Percentiles rank a stretch among this genome's conserved stretches.
These are phyloP conservation scores for Starmerella potacharoeniae DNA, from an alignment of 805 yeast species.

Conservation along the genomic window DNA sequence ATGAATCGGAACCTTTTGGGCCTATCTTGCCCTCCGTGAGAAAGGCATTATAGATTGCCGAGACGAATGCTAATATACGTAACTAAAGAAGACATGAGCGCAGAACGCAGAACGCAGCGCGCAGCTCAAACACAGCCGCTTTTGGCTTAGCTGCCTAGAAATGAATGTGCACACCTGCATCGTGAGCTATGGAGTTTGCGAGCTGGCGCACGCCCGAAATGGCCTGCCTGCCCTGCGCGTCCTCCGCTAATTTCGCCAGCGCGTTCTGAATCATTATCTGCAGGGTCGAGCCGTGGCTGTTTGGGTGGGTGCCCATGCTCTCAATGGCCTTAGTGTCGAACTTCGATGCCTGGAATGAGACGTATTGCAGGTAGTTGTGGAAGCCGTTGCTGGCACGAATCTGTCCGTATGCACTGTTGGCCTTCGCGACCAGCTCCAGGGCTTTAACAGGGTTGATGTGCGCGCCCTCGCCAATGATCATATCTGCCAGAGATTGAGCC, in stretches of 20 bases:
- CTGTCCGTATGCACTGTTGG: slow-evolving; percentile 11
- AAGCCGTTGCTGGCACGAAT: slow-evolving; percentile 12
- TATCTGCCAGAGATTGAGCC: background rate
- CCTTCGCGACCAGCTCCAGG: slow-evolving; percentile 9
- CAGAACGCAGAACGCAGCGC: too few relatives aligned
- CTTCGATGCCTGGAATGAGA: slow-evolving; percentile 8
- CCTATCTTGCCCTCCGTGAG: too few relatives aligned
- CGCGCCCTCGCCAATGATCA: slow-evolving; percentile 7
- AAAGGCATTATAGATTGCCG: too few relatives aligned
- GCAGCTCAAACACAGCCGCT: too few relatives aligned
- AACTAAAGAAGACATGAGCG: too few relatives aligned
- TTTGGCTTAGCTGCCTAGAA: background rate
- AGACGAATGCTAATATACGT: too few relatives aligned
- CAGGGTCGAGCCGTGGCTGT: background rate
- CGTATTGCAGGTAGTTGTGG: slow-evolving; percentile 12
- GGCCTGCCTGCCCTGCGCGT: slow-evolving; percentile 14
- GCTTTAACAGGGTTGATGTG: slow-evolving; percentile 2
- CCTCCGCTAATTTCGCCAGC: background rate
- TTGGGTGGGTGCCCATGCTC: background rate
- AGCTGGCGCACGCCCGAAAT: background rate
- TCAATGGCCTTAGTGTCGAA: slow-evolving; percentile 3
- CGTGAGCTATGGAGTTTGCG: slow-evolving; percentile 5
- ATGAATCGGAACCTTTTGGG: too few relatives aligned
- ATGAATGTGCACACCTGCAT: slow-evolving; percentile 10
- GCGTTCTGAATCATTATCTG: background rate